phyloP scores from a whole-genome alignment of 495 filamentous ascomycete genomes.

The Daldinia caldariorum region DNA sequence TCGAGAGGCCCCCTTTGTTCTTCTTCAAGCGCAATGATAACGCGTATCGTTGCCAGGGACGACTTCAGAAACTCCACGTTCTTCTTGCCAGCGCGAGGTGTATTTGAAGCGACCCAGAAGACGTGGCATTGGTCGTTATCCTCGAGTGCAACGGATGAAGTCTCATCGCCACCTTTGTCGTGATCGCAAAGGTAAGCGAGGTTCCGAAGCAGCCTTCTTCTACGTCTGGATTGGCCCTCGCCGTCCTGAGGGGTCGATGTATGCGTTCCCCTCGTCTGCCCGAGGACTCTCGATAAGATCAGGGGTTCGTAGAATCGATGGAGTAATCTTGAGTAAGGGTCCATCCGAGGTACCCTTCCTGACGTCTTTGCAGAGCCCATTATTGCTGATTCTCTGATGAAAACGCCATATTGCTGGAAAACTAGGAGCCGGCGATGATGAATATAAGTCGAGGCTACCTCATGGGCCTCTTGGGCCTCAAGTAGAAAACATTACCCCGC shows the following conservation, averaged over 20 bases:
- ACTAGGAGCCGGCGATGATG: neutral
- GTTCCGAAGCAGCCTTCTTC: conserved; percentile 44
- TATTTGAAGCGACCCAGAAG: conserved; percentile 51
- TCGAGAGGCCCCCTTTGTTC: neutral
- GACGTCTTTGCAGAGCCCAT: neutral
- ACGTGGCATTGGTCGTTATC: conserved; percentile 33
- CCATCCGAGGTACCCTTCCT: conserved; percentile 7
- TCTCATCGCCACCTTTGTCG: conserved; percentile 47
- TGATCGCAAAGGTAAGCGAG: conserved; percentile 52
- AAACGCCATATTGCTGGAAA: neutral
- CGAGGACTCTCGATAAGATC: conserved; percentile 45
- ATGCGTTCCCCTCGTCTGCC: conserved; percentile 44
- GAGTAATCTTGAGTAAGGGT: conserved; percentile 33
- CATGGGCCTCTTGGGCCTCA: neutral
- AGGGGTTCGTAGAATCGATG: conserved; percentile 51
- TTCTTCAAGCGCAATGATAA: neutral
- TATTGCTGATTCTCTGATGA: neutral
- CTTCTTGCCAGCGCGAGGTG: conserved; percentile 2
- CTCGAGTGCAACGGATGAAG: conserved; percentile 49
- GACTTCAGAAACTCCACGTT: conserved; percentile 35
- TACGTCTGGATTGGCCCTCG: conserved; percentile 3
- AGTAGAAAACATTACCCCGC: neutral
- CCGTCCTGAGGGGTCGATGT: conserved; percentile 22
- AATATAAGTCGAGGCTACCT: neutral
- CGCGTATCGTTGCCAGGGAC: neutral